phyloP scores from a whole-genome alignment of 805 yeast genomes.

The Candida parachauliodes region DNA sequence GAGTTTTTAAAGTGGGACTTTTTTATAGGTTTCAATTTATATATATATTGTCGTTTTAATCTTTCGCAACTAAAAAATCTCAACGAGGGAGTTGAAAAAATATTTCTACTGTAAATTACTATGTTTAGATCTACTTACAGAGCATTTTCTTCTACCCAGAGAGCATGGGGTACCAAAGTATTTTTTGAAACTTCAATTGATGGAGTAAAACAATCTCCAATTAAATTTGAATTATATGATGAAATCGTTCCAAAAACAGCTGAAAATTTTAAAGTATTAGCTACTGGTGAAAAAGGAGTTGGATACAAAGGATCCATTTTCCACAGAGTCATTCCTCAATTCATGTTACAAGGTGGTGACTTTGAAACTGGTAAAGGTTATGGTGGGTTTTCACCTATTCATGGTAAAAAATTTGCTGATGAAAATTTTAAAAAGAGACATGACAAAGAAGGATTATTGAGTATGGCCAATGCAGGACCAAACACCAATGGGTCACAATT shows the following conservation, averaged over 20 bases:
- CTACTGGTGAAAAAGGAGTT: slow-evolving; percentile 53
- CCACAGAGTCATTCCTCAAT: slow-evolving; percentile 47
- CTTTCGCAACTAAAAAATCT: slow-evolving; percentile 1
- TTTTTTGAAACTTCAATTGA: slow-evolving; percentile 55
- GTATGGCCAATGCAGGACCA: slow-evolving; percentile 99
- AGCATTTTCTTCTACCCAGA: slow-evolving; percentile 47
- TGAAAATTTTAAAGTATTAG: slow-evolving; percentile 91
- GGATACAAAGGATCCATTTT: slow-evolving; percentile 43
- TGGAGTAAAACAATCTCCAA: slow-evolving; percentile 43
- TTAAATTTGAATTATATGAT: slow-evolving; percentile 60
- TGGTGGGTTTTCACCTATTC: slow-evolving; percentile 43
- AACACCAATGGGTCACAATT: slow-evolving; percentile 98
- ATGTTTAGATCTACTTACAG: slow-evolving; percentile 32
- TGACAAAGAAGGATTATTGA: slow-evolving; percentile 72
- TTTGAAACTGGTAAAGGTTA: slow-evolving; percentile 44
- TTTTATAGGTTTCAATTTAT: slow-evolving; percentile 16
- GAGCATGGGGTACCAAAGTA: slow-evolving; percentile 49
- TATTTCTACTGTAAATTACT: no score
- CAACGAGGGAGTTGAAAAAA: no score
- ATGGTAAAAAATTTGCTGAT: slow-evolving; percentile 74
- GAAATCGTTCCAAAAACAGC: slow-evolving; percentile 94
- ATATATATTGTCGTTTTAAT: background rate
- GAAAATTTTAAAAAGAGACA: slow-evolving; percentile 76
- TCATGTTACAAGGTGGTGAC: slow-evolving; percentile 50
- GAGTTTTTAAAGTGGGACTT: no score